These are phyloP conservation scores for Spizellomyces punctatus DNA, from an alignment of 192 early-diverging fungal species.

Conservation along the genomic window DNA sequence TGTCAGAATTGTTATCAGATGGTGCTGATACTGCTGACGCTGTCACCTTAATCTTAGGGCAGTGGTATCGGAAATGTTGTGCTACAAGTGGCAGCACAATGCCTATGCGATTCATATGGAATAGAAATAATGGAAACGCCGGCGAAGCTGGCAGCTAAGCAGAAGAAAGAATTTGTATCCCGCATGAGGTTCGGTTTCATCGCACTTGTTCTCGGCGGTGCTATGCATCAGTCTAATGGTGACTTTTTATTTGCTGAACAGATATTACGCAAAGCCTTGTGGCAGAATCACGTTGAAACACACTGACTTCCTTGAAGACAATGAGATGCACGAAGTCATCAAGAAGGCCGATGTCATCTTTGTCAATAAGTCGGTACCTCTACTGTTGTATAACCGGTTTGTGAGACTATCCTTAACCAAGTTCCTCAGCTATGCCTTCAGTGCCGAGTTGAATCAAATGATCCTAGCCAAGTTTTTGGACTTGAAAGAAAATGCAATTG, in stretches of 20 bases:
- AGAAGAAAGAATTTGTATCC: conserved; percentile 81
- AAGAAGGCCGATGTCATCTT: conserved; percentile 86
- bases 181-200: conserved; percentile 66
- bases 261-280: conserved; percentile 49
- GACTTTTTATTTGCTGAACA: not conserved
- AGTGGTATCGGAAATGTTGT: conserved; percentile 97
- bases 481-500: conserved; percentile 80
- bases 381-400: no score
- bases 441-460: conserved; percentile 78
- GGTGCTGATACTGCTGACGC: not conserved
- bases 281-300: conserved; percentile 66
- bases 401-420: conserved; percentile 3
- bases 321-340: conserved; percentile 68
- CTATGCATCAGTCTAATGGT: no score
- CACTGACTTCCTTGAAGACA: conserved; percentile 85
- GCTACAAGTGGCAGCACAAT: conserved; percentile 90
- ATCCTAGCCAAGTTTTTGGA: conserved; percentile 88
- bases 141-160: conserved; percentile 72
- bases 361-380: conserved; percentile 74
- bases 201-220: not conserved
- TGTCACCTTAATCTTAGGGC: conserved; percentile 27
- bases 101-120: conserved; percentile 78
- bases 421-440: conserved; percentile 75
- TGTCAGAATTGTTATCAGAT: not conserved
- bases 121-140: conserved; percentile 92